Percentiles rank a stretch among this genome's conserved stretches.
phyloP scores from a whole-genome alignment of 2,329 filamentous ascomycete genomes.

The Fusarium chuoi region DNA sequence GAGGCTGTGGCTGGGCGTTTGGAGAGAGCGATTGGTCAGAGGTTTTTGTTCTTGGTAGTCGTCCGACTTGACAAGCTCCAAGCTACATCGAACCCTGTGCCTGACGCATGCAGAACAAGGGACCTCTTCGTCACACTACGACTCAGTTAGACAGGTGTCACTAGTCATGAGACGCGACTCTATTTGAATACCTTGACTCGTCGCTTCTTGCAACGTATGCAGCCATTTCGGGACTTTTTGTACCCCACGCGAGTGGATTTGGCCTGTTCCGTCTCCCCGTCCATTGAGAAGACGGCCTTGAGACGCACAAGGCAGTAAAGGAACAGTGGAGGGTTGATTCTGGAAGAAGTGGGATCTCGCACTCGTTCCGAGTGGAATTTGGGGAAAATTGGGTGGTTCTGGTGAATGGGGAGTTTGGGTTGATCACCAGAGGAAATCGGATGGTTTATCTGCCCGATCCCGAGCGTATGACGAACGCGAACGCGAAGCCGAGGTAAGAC shows the following conservation, averaged over 20 bases:
- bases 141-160: background rate
- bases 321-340: background rate
- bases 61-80: background rate
- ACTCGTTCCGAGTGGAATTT: conserved; percentile 18
- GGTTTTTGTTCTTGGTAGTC: background rate
- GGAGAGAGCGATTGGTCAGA: background rate
- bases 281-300: background rate
- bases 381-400: background rate
- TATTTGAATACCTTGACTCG: conserved; percentile 13
- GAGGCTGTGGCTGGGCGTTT: background rate
- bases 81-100: conserved; percentile 22
- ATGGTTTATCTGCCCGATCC: conserved; percentile 1
- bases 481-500: background rate
- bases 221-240: conserved; percentile 34
- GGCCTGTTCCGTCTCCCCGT: background rate
- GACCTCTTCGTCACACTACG: conserved; percentile 21
- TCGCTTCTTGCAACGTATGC: conserved; percentile 24
- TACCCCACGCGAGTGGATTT: conserved; percentile 26
- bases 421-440: background rate
- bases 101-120: conserved; percentile 26
- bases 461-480: conserved; percentile 3
- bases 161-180: background rate
- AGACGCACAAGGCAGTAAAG: background rate
- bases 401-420: background rate
- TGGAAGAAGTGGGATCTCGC: background rate